Base-by-base conservation (phyloP, 2,329 filamentous ascomycete genomes). In the Thermothelomyces thermophilus region DNA sequence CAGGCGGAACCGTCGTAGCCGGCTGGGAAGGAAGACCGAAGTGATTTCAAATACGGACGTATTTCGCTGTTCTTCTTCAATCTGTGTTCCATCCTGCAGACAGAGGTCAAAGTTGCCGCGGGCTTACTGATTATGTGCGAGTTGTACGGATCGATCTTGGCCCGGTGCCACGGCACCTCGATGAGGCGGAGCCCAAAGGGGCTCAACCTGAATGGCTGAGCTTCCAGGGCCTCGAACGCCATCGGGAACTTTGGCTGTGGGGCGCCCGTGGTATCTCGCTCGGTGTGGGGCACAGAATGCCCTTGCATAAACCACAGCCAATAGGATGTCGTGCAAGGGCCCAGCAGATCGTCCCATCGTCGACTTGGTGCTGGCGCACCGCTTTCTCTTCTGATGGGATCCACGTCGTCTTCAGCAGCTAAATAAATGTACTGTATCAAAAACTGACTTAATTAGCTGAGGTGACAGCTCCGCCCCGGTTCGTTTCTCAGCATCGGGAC, bases 241-340 rank as follows among this genome's bases (percentile, higher is more conserved):
- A 22, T 22, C 20, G 20, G 41, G 41, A 34, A 35, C 20, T 17
- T 35, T 31, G 26, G 11, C 13, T 24, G 36, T 11, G 20, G 36
- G 22, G 20, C 11, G 16, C 16, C 24, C 10, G n/a, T 20, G 22
- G 13, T 10, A 5, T 5, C 9, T 40, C 5, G 45, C 45, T 41
- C 19, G 35, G 2, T 14, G 39, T 40, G 47, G 47, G 47, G 24
- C 47, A 17, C 47, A 4, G 10, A 49, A 49, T 14, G 47, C 33
- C 47, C 47, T 39, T 44, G 47, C 47, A 49, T 49, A 19, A 47
- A 20, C 5, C 43, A 33, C 9, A 20, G 22, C 36, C 13, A 39
- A 24, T 39, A 10, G 5, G 20, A 19, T 24, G 3, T 19, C 35
- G 35, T 14, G 8, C 1, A 9, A 4, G 13, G 35, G 17, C 17